Evolutionary conservation across 768 basidiomycete species (phyloP).

Genomic region (Postia placenta): DNA sequence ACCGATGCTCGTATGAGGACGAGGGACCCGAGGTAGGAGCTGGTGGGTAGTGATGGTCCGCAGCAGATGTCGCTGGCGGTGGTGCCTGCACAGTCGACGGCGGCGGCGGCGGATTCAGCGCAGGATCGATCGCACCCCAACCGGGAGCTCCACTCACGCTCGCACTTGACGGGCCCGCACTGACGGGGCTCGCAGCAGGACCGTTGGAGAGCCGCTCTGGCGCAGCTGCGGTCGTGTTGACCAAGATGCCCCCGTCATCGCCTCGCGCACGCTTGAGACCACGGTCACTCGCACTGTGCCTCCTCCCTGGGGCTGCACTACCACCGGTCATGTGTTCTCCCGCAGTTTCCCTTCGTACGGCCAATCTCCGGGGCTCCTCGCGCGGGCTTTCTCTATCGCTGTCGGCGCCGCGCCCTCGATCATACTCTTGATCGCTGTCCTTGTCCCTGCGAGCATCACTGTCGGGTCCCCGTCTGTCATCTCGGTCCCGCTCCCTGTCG

Average conservation of each 20-base stretch:
- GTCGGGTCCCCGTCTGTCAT: conserved; percentile 11
- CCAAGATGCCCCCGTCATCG: conserved; percentile 23
- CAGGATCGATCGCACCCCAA: conserved; percentile 25
- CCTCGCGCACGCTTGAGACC: conserved; percentile 17
- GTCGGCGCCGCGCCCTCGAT: conserved; percentile 4
- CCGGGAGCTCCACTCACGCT: conserved; percentile 2
- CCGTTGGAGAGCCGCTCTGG: background rate
- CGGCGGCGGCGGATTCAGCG: conserved; percentile 19
- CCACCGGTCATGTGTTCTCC: background rate
- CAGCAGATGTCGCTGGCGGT: conserved; percentile 1
- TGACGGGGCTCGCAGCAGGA: background rate
- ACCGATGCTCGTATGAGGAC: conserved; percentile 17
- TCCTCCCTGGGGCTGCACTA: background rate
- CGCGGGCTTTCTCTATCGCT: conserved; percentile 14
- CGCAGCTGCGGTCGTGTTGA: conserved; percentile 9
- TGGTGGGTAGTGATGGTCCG: conserved; percentile 12
- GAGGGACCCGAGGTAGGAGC: conserved; percentile 7
- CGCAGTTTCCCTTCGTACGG: conserved; percentile 5
- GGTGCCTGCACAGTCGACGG: conserved; percentile 7
- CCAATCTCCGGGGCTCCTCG: conserved; percentile 3
- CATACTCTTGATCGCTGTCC: conserved; percentile 12
- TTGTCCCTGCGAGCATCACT: conserved; percentile 7
- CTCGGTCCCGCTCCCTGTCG: conserved; percentile 12
- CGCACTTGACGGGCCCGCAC: conserved; percentile 8
- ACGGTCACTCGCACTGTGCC: conserved; percentile 17